Conservation (phyloP, 2,329 filamentous ascomycete species). For the Aureobasidium sp. region DNA sequence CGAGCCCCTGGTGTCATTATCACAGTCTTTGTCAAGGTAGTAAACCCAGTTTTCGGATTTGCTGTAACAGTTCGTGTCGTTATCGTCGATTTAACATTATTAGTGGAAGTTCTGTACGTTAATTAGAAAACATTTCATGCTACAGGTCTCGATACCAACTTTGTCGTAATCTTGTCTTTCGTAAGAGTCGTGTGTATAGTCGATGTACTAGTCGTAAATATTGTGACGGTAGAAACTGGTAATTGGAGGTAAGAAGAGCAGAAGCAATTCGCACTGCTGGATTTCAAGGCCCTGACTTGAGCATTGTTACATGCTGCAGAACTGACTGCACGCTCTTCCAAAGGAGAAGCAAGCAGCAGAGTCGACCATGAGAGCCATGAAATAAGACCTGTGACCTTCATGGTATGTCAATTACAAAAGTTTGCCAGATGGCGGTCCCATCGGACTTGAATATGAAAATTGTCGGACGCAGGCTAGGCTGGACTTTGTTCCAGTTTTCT, state of each 20-base stretch:
- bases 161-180: neutral
- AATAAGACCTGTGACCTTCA: neutral
- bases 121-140: neutral
- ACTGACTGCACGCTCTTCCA: constrained; percentile 10
- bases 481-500: constrained; percentile 1
- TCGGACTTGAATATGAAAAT: neutral
- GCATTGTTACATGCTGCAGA: neutral
- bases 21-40: neutral
- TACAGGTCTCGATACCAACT: neutral
- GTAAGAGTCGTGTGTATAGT: constrained; percentile 6
- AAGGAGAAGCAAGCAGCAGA: neutral
- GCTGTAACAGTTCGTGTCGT: neutral
- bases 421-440: neutral
- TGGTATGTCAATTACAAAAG: neutral
- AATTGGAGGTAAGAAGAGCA: constrained; percentile 4
- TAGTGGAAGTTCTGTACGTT: neutral
- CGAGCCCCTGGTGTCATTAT: neutral
- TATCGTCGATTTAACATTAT: neutral
- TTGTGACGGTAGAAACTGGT: neutral
- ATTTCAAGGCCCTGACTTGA: neutral
- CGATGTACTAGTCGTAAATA: neutral
- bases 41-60: neutral
- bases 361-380: constrained; percentile 7
- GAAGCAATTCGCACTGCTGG: constrained; percentile 1
- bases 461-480: neutral